Base-by-base conservation (phyloP, 441 rosid genomes). In the Syzygium syzygioides region DNA sequence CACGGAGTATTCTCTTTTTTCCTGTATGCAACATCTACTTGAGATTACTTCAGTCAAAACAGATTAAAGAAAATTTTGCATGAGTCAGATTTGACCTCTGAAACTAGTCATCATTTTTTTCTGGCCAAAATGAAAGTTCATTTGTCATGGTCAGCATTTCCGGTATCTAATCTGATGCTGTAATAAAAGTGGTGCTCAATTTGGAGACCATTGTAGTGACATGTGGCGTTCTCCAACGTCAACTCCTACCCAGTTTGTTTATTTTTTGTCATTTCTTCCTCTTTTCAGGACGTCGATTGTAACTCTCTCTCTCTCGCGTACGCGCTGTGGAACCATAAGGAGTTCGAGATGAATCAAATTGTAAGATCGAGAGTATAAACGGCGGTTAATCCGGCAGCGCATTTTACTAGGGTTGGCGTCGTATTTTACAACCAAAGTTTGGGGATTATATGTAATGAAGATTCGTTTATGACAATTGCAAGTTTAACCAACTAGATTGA, bases 381-480 rank as follows among this genome's bases (percentile, higher is more conserved):
- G 34, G 19, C 0, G 4, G 4, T 62, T n/a, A 15, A 60, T 60
- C 34, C 0, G 0, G 6, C 3, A 1, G 14, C 1, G 18, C 18
- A 4, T 59, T 26, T 59, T 26, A 26, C 0, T 26, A 5, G 30
- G 30, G 32, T 26, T 1, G 66, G 32, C n/a, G 64, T 26, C 64
- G 1, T 0, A 59, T 59, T 59, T 11, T 59, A 59, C 1, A 0
- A 59, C 7, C 0, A 59, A 0, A 26, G 30, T 59, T 59, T 59
- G 17, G 30, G 17, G 12, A 28, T 59, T 59, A 54, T 54, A 3
- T 59, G 8, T 26, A 0, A 59, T 0, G 4, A 59, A 59, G 7
- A 28, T 3, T 12, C 28, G 55, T 53, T 53, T 53, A 53, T 53
- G 55, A 14, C 55, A 14, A 18, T 53, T 53, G 55, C 55, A 53